Percentiles rank a stretch among this genome's conserved stretches.
Conservation (phyloP, 805 yeast genomes). For the Jamesozyma lodderae region DNA sequence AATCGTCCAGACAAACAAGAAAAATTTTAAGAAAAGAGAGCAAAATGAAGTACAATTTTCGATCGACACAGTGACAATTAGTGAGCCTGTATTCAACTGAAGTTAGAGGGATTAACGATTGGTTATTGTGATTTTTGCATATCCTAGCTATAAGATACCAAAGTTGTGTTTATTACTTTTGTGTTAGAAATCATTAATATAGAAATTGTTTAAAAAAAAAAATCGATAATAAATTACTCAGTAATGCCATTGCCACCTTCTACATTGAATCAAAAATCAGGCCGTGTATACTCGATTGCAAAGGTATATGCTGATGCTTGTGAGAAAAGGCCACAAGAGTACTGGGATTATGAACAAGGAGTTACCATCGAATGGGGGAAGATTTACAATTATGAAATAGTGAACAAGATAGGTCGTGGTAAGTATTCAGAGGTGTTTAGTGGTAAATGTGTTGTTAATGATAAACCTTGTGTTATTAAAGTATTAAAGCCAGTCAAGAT, state of each 20-base stretch:
- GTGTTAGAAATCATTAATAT: no score
- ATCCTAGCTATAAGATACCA: no score
- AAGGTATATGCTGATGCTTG: conserved; percentile 79
- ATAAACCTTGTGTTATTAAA: conserved; percentile 70
- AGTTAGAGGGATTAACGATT: no score
- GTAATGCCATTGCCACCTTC: conserved; percentile 31
- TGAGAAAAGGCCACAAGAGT: conserved; percentile 61
- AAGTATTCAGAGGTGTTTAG: conserved; percentile 90
- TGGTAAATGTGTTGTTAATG: conserved; percentile 58
- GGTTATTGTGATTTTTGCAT: no score
- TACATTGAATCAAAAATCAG: conserved; percentile 26
- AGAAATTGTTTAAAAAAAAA: not conserved
- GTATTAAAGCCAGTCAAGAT: conserved; percentile 89
- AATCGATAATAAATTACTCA: no score
- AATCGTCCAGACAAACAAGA: no score
- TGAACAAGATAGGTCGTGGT: conserved; percentile 82
- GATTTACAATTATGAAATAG: conserved; percentile 77
- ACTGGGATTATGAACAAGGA: conserved; percentile 74
- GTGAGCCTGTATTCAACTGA: no score
- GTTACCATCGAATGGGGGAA: conserved; percentile 74
- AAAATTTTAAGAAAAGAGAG: no score
- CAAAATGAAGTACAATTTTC: no score
- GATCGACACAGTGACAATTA: no score
- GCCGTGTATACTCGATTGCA: conserved; percentile 46
- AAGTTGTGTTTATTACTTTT: no score